Percentiles rank a stretch among this genome's conserved stretches.
Evolutionary conservation across 129 eudicot species (phyloP).

Genomic region (Escallonia rubra): DNA sequence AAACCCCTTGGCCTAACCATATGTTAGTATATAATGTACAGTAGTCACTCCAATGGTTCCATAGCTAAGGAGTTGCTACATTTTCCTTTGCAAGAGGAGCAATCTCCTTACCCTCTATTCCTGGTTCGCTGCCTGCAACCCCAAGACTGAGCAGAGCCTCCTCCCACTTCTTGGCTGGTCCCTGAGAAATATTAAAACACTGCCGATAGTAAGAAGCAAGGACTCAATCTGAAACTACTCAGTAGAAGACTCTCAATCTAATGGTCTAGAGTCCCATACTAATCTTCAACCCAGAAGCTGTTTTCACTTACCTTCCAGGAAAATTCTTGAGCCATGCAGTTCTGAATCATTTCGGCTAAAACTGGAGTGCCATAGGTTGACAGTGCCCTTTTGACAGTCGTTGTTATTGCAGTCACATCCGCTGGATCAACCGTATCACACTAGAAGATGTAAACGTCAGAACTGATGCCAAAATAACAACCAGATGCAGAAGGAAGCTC

Average conservation of each 20-base stretch:
- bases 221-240: too few relatives aligned
- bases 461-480: background rate
- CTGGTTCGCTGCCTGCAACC: conserved; percentile 48
- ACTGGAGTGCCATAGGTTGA: conserved; percentile 41
- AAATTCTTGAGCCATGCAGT: conserved; percentile 72
- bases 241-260: too few relatives aligned
- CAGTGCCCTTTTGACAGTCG: conserved; percentile 46
- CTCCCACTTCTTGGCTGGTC: conserved; percentile 67
- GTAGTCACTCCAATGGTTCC: background rate
- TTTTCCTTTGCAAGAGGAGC: conserved; percentile 59
- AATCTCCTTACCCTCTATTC: conserved; percentile 54
- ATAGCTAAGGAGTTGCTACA: conserved; percentile 47
- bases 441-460: conserved; percentile 20
- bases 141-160: conserved; percentile 45
- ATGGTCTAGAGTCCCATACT: too few relatives aligned
- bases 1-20: too few relatives aligned
- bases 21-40: too few relatives aligned
- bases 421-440: conserved; percentile 56
- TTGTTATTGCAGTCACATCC: conserved; percentile 48
- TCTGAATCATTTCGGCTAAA: conserved; percentile 42
- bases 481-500: background rate
- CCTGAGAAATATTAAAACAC: conserved; percentile 23
- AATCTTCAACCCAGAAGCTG: background rate
- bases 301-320: conserved; percentile 58
- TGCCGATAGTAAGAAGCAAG: background rate